Base-by-base conservation (phyloP, 345 rosid species). In the Angophora floribunda region DNA sequence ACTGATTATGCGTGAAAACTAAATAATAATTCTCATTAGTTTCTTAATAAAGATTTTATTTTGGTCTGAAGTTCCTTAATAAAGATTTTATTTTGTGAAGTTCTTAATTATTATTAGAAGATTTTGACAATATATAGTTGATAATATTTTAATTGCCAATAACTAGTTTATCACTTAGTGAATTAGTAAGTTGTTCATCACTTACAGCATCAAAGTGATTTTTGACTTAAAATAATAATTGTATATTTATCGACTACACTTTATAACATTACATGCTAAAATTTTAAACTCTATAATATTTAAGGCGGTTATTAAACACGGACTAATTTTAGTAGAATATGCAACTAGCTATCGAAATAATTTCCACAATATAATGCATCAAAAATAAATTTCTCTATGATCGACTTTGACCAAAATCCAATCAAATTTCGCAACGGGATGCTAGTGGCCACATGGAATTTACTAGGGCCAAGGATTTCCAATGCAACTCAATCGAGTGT, bases 401-500 rank as follows among this genome's bases (percentile, higher is more conserved):
- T 32, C 7, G 36, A 2, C 79, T 32, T 32, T 8, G 12, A 32
- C 36, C 1, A 32, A 0, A 67, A 32, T 32, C 24, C 1, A 3
- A 67, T 67, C 45, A 8, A 67, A 30, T 67, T 67, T 16, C 22
- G 4, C 6, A 0, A 0, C 1, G 0, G 16, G 2, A 30, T 14
- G 21, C 6, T 65, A 41, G 44, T 8, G 7, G 78, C 44, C 21
- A 30, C 78, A 65, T 32, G 45, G 79, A 44, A 32, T 16, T 67
- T 0, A 32, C 79, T 15, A 32, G 79, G 45, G 22, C 13, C 0
- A 3, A 1, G 22, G 30, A 63, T 63, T 63, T 63, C 0, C 9
- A 0, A 65, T 3, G 0, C 0, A 2, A 65, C 78, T 30, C 44
- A 14, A 65, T 6, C 5, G 2, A 30, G 36, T 15, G 1, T 30